Conservation (phyloP, 2,329 filamentous ascomycete genomes). For the Thermothelomyces thermophilus region DNA sequence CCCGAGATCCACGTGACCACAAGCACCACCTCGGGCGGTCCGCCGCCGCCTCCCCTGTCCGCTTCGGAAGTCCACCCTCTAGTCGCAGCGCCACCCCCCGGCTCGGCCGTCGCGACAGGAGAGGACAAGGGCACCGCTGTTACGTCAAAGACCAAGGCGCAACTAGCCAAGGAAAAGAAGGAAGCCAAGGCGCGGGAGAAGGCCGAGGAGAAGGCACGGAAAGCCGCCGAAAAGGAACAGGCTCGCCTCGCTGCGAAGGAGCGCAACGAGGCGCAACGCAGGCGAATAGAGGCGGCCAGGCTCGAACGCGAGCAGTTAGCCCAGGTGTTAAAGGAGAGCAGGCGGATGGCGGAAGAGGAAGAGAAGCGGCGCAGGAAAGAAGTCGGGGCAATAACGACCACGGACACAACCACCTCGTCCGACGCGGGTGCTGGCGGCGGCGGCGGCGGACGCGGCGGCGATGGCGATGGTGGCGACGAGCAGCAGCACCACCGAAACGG, state of each 20-base stretch:
- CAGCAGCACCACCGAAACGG: slow-evolving; percentile 1
- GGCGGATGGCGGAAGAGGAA: slow-evolving; percentile 52
- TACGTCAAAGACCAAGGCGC: slow-evolving; percentile 46
- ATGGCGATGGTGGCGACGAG: too few species aligned
- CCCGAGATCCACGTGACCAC: slow-evolving; percentile 25
- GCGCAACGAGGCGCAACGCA: slow-evolving; percentile 32
- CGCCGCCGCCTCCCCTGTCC: slow-evolving; percentile 23
- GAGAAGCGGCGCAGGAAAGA: slow-evolving; percentile 37
- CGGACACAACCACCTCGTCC: slow-evolving; percentile 31
- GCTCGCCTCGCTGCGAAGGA: slow-evolving; percentile 35
- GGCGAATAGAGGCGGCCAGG: slow-evolving; percentile 35
- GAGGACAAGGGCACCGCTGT: slow-evolving; percentile 22
- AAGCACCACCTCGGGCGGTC: slow-evolving; percentile 13
- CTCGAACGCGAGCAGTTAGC: slow-evolving; percentile 57
- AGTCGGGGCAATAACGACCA: slow-evolving; percentile 34
- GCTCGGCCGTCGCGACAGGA: slow-evolving; percentile 22
- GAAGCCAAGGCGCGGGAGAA: slow-evolving; percentile 53
- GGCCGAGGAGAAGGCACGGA: slow-evolving; percentile 42
- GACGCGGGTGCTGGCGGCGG: slow-evolving; percentile 14
- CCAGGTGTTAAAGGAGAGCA: slow-evolving; percentile 60
- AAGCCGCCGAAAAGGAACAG: slow-evolving; percentile 38
- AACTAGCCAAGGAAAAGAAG: slow-evolving; percentile 62
- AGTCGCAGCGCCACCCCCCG: slow-evolving; percentile 28
- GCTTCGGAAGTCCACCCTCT: slow-evolving; percentile 24
- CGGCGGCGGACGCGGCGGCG: background rate